Conservation (phyloP, 768 basidiomycete genomes). For the Boletellus sp. region DNA sequence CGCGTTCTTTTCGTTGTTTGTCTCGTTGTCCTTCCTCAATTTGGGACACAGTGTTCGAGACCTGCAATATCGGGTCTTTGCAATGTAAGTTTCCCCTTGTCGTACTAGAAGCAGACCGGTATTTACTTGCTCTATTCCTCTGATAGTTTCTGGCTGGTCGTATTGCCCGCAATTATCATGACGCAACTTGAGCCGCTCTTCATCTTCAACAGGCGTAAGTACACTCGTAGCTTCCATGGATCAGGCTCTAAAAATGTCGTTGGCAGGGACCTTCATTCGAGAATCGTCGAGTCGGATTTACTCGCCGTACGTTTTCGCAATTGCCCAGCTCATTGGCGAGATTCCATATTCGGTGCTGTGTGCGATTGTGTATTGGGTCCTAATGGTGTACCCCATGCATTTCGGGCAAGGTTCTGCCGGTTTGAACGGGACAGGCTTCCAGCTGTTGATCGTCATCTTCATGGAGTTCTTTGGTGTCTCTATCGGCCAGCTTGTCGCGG, state of each 20-base stretch:
- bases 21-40: conserved; percentile 78
- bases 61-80: conserved; percentile 78
- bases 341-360: conserved; percentile 73
- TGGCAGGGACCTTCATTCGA: conserved; percentile 37
- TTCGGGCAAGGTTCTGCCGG: conserved; percentile 63
- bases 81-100: conserved; percentile 46
- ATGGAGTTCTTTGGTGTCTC: conserved; percentile 72
- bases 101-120: not conserved
- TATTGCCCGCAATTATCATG: conserved; percentile 74
- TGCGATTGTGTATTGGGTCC: conserved; percentile 68
- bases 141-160: conserved; percentile 59
- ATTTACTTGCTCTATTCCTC: not conserved
- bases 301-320: conserved; percentile 79
- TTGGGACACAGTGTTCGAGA: conserved; percentile 61
- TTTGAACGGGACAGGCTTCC: conserved; percentile 64
- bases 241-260: not conserved
- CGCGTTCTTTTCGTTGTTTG: conserved; percentile 62
- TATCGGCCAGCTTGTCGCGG: conserved; percentile 69
- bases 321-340: conserved; percentile 78
- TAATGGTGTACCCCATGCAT: conserved; percentile 70
- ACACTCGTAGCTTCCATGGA: conserved; percentile 22
- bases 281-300: conserved; percentile 86
- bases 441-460: conserved; percentile 65
- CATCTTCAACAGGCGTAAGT: conserved; percentile 59
- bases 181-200: conserved; percentile 71